phyloP scores from a whole-genome alignment of 345 rosid species.

The Brassica juncea region DNA sequence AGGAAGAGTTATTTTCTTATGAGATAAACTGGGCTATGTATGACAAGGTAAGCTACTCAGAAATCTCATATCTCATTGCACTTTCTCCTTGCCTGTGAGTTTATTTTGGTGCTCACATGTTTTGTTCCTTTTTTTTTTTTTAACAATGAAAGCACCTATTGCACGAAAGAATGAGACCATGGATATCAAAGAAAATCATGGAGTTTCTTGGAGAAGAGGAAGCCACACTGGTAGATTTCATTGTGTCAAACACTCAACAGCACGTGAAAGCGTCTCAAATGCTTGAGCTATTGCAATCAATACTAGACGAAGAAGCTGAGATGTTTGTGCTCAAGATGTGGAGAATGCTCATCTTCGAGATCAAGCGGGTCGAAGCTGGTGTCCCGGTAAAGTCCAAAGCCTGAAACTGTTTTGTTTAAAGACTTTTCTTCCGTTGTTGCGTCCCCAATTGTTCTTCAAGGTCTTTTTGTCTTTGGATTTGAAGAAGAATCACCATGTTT shows the following conservation, averaged over 20 bases:
- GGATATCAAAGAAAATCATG: constrained; percentile 94
- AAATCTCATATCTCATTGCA: constrained; percentile 1
- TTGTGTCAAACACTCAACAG: constrained; percentile 76
- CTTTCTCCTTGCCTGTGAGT: not conserved
- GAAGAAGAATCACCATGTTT: constrained; percentile 17
- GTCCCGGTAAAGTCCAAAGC: constrained; percentile 58
- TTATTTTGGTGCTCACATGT: constrained; percentile 23
- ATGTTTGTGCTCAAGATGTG: constrained; percentile 99
- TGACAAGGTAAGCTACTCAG: constrained; percentile 67
- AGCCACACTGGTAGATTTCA: constrained; percentile 81
- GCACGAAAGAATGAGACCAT: constrained; percentile 96
- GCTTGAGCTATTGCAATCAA: constrained; percentile 86
- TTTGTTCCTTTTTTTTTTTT: not conserved
- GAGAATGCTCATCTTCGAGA: constrained; percentile 98
- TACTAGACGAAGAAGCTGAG: constrained; percentile 94
- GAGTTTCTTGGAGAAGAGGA: constrained; percentile 98
- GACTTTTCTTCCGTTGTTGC: not conserved
- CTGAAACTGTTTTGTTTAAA: constrained; percentile 35
- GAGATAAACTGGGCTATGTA: constrained; percentile 92
- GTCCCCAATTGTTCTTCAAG: not conserved
- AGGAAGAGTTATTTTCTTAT: constrained; percentile 87
- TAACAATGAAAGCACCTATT: constrained; percentile 55
- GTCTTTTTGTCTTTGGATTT: constrained; percentile 25
- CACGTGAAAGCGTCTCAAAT: constrained; percentile 88
- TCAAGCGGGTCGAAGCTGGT: constrained; percentile 87